These are phyloP conservation scores for Candida dajiaensis DNA, from an alignment of 805 yeast species.

Conservation along the genomic window DNA sequence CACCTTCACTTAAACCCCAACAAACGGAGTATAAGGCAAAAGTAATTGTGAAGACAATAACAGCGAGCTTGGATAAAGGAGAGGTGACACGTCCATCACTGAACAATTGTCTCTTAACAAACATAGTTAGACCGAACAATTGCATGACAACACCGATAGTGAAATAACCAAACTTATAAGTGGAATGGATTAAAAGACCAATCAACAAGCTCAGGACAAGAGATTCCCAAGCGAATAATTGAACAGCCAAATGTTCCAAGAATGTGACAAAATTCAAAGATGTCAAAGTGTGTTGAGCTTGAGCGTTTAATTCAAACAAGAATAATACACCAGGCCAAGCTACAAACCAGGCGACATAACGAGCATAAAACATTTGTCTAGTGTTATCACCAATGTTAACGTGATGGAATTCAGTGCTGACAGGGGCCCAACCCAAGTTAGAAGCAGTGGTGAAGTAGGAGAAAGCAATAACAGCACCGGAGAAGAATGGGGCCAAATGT, in stretches of 20 bases:
- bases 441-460: constrained; percentile 53
- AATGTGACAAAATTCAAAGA: constrained; percentile 13
- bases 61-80: constrained; percentile 2
- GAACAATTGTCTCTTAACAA: constrained; percentile 25
- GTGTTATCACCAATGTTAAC: constrained; percentile 28
- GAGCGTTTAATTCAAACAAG: constrained; percentile 24
- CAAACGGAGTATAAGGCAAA: constrained; percentile 40
- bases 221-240: constrained; percentile 39
- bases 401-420: constrained; percentile 43
- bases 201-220: constrained; percentile 50
- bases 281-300: constrained; percentile 14
- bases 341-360: constrained; percentile 53
- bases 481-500: constrained; percentile 37
- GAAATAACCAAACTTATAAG: constrained; percentile 69
- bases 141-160: constrained; percentile 43
- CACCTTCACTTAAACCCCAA: constrained; percentile 54
- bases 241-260: constrained; percentile 30
- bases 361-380: constrained; percentile 52
- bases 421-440: constrained; percentile 48
- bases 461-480: constrained; percentile 37
- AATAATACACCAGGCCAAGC: constrained; percentile 40
- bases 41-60: constrained; percentile 27
- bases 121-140: constrained; percentile 30
- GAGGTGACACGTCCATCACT: constrained; percentile 9
- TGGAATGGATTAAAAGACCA: constrained; percentile 47